A percentile compares a stretch with the other conserved stretches of the same genome.
Evolutionary conservation across 345 rosid genomes (phyloP).

Genomic region (Trapa bicornis): DNA sequence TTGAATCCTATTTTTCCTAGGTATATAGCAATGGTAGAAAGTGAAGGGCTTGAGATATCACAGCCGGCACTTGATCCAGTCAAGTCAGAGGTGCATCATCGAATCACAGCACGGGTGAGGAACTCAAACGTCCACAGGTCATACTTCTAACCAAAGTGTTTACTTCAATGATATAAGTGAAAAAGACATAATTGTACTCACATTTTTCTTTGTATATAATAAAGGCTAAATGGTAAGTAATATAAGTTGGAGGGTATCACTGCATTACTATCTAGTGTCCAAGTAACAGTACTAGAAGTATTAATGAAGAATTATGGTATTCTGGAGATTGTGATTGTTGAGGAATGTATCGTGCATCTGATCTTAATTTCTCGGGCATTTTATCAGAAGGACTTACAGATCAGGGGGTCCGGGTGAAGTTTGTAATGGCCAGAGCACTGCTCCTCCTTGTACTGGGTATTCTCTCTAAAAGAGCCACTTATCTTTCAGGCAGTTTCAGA

Average conservation of each 20-base stretch:
- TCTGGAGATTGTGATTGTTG: not conserved
- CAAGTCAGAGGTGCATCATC: conserved; percentile 61
- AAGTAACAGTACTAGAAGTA: not conserved
- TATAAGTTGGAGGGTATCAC: too few species aligned
- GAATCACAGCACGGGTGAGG: conserved; percentile 45
- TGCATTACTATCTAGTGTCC: too few species aligned
- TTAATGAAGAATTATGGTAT: not conserved
- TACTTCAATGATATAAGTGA: not conserved
- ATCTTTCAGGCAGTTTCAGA: not conserved
- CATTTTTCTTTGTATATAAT: too few species aligned
- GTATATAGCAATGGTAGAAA: conserved; percentile 37
- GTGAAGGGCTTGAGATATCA: conserved; percentile 56
- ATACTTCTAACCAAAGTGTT: not conserved
- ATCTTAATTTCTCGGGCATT: conserved; percentile 5
- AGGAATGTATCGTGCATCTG: conserved; percentile 2
- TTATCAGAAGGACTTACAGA: conserved; percentile 48
- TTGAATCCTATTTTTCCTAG: conserved; percentile 12
- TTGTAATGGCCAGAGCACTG: conserved; percentile 33
- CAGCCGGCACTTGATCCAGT: conserved; percentile 51
- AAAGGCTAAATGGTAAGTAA: too few species aligned
- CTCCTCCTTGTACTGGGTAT: conserved; percentile 73
- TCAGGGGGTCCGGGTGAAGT: conserved; percentile 20
- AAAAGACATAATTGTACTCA: too few species aligned
- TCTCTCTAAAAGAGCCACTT: not conserved
- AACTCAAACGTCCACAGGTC: conserved; percentile 55